phyloP scores from a whole-genome alignment of 2,329 filamentous ascomycete species.

The Fusarium domesticum region DNA sequence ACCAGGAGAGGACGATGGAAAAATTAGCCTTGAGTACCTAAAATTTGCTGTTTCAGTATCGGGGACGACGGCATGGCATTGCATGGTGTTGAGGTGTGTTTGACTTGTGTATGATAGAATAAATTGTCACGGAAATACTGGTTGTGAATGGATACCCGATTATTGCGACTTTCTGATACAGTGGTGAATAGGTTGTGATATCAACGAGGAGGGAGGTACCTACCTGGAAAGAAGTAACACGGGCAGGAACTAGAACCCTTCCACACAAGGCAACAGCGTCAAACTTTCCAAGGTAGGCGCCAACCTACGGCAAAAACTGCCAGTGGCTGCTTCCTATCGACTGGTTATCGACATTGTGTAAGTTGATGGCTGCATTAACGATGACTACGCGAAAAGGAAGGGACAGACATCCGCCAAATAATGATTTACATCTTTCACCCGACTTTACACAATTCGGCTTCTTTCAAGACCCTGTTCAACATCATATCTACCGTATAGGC shows the following conservation, averaged over 20 bases:
- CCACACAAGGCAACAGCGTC: too few relatives aligned
- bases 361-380: slow-evolving; percentile 3
- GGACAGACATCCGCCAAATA: background rate
- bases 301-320: too few relatives aligned
- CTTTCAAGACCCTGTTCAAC: too few relatives aligned
- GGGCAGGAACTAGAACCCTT: too few relatives aligned
- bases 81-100: slow-evolving; percentile 25
- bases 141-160: background rate
- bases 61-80: slow-evolving; percentile 14
- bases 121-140: background rate
- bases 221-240: too few relatives aligned
- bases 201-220: too few relatives aligned
- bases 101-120: slow-evolving; percentile 5
- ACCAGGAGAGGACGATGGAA: background rate
- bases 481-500: too few relatives aligned
- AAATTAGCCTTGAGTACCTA: slow-evolving; percentile 4
- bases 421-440: background rate
- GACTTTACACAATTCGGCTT: background rate
- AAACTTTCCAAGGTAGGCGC: too few relatives aligned
- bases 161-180: background rate
- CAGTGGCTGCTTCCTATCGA: slow-evolving; percentile 15
- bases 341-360: slow-evolving; percentile 7
- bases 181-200: too few relatives aligned
- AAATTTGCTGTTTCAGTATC: slow-evolving; percentile 5
- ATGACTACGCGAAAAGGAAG: background rate